A percentile compares a stretch with the other conserved stretches of the same genome.
These are phyloP conservation scores for Trichoderma afroharzianum DNA, from an alignment of 2,329 filamentous ascomycete genomes.

Conservation along the genomic window DNA sequence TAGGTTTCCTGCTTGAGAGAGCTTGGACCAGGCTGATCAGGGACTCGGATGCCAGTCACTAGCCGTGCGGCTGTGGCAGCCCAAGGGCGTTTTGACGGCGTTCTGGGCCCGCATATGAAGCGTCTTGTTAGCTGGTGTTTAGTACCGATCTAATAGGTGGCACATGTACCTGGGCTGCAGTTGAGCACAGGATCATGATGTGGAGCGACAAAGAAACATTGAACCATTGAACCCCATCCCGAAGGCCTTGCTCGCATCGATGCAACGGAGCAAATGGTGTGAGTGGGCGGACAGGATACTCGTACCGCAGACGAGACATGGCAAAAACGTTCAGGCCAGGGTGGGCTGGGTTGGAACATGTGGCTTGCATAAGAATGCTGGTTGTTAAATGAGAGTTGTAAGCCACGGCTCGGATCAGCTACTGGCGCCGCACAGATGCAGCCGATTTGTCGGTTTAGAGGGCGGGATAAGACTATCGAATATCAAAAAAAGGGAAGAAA, in stretches of 20 bases:
- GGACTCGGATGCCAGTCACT: constrained; percentile 6
- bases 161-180: not conserved
- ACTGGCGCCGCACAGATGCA: not conserved
- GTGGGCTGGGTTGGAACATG: constrained; percentile 9
- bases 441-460: not conserved
- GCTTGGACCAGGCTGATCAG: constrained; percentile 11
- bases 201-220: not conserved
- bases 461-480: constrained; percentile 2
- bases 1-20: not conserved
- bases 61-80: constrained; percentile 14
- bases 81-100: not conserved
- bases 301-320: not conserved
- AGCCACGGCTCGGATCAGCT: not conserved
- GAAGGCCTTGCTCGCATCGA: constrained; percentile 4
- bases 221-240: not conserved
- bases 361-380: constrained; percentile 17
- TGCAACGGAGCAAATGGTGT: not conserved
- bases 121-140: not conserved
- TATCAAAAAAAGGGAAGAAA: not conserved
- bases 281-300: not conserved
- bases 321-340: not conserved
- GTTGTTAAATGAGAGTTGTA: constrained; percentile 11
- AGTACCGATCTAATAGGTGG: not conserved
- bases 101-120: not conserved
- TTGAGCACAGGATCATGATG: constrained; percentile 3